Evolutionary conservation across 805 yeast species (phyloP), one percentile per base, ranked within the genome.

Genomic region (Zygotorulaspora danielsina): DNA sequence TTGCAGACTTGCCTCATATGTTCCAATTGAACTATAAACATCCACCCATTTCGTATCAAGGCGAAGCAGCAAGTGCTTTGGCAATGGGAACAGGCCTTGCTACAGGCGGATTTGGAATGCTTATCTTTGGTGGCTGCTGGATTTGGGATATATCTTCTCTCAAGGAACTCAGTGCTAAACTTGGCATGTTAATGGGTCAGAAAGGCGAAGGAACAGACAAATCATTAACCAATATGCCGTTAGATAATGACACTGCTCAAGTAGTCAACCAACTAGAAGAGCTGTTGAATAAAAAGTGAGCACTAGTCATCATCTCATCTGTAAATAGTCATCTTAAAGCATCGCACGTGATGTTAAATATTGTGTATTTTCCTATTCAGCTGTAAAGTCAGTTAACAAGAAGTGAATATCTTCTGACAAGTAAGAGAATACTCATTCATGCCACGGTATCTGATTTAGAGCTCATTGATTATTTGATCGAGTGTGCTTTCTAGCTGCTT

Each of bases 11-110:
- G 5, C 96, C 96, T 6, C 73, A 72, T 30, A 70, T 79, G 52
- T 89, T 84, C 63, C 88, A 85, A 52, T 86, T 89, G 9, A 88
- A 88, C 62, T 90, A 87, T 53, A 73, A 77, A 41, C 94, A 94
- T 2, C 96, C 96, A 4, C 70, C 78, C n/a, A 83, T 81, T 54
- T 81, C 84, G 20, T 79, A 84, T 57, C 78, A 84, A 45, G 75
- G 78, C 39, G 96, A 88, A 59, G 96, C 96, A 2, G 76, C 86
- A 22, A 78, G 79, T 28, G 96, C 96, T 0, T 86, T 89, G 2
- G 77, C 81, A 0, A 81, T 84, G 28, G 94, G 96, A 2, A 76
- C 95, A 0, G 63, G 83, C 33, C 65, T 89, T 12, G 84, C 96
- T 2, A 72, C 79, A 0, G 73, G 87, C 1, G 76, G 86, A 0